Base-by-base conservation (phyloP, 768 basidiomycete species). In the Lactifluus subvellereus region DNA sequence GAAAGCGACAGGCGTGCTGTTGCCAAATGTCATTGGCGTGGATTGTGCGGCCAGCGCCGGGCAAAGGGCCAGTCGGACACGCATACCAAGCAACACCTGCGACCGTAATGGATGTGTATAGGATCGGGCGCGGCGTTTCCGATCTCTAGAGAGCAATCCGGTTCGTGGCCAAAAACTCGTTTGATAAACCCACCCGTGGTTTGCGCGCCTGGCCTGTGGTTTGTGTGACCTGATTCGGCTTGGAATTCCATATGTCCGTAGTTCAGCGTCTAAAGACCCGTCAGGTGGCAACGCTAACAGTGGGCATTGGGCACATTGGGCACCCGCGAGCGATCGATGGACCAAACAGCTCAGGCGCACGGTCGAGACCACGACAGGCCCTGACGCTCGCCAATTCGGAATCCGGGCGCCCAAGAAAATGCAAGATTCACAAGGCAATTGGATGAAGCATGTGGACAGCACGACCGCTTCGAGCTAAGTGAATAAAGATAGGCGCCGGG, bases 231-330 rank as follows among this genome's bases (percentile, higher is more conserved):
- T 47, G 37, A 13, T 64, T 60, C 62, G 58, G 57, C 57, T 43
- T 55, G 58, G 62, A 64, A 64, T 60, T 64, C 62, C 57, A 64
- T 64, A 64, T 64, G 62, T 64, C 62, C 57, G 57, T 58, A 32
- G 27, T n/a, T 38, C 16, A 20, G 58, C 62, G 58, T 30, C 57
- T 53, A 54, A 18, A 18, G 27, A n/a, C 7, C 59, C 35, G 42
- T 53, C 57, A 59, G 57, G 42, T 59, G 60, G 16, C 53, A 38
- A 13, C 32, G 38, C 32, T 35, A 37, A 37, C 18, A 13, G 42
- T 59, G 20, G 59, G 59, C 43, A 60, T 35, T 53, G 51, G 47
- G 60, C 30, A 45, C 27, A 3, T 35, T 54, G n/a, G 18, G 16
- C 40, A 14, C 37, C 37, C 51, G 6, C 27, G 18, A 27, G 13